Evolutionary conservation across 108 stramenopile genomes (phyloP).

Genomic region (Pseudonitzschia multistriata): DNA sequence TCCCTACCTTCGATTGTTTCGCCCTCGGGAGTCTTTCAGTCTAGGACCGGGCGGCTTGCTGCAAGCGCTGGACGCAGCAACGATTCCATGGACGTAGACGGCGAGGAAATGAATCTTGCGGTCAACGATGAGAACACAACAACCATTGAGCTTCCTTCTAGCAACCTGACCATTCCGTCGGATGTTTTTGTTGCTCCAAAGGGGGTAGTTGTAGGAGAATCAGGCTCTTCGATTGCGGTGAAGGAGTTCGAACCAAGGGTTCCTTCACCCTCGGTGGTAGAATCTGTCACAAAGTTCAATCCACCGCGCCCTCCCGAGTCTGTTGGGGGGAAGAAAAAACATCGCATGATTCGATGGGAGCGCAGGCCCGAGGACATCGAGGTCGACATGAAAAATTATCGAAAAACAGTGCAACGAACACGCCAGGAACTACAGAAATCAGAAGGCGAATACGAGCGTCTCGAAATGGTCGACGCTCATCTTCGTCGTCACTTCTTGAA

Average conservation of each 20-base stretch:
- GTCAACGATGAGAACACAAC: constrained; percentile 22
- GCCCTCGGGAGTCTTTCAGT: constrained; percentile 16
- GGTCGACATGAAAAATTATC: constrained; percentile 70
- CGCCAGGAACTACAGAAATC: constrained; percentile 65
- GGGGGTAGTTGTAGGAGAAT: constrained; percentile 17
- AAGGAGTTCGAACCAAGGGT: constrained; percentile 21
- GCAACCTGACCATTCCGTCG: constrained; percentile 25
- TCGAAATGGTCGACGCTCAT: constrained; percentile 57
- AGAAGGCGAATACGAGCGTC: constrained; percentile 49
- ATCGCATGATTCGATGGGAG: constrained; percentile 83
- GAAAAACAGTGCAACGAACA: constrained; percentile 74
- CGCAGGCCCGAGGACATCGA: constrained; percentile 73
- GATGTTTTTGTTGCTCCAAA: constrained; percentile 46
- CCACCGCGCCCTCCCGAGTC: constrained; percentile 89
- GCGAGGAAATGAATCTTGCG: constrained; percentile 23
- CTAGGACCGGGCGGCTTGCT: constrained; percentile 24
- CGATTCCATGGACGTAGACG: constrained; percentile 47
- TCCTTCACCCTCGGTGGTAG: constrained; percentile 59
- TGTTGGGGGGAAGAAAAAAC: constrained; percentile 69
- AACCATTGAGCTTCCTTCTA: constrained; percentile 9
- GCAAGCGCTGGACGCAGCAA: constrained; percentile 15
- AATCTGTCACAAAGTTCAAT: constrained; percentile 72
- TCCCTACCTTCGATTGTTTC: constrained; percentile 22
- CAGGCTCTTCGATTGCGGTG: neutral
- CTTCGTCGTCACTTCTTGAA: constrained; percentile 64